Percentiles rank a stretch among this genome's conserved stretches.
Evolutionary conservation across 331 rosid genomes (phyloP).

Genomic region (Dryas integrifolia): DNA sequence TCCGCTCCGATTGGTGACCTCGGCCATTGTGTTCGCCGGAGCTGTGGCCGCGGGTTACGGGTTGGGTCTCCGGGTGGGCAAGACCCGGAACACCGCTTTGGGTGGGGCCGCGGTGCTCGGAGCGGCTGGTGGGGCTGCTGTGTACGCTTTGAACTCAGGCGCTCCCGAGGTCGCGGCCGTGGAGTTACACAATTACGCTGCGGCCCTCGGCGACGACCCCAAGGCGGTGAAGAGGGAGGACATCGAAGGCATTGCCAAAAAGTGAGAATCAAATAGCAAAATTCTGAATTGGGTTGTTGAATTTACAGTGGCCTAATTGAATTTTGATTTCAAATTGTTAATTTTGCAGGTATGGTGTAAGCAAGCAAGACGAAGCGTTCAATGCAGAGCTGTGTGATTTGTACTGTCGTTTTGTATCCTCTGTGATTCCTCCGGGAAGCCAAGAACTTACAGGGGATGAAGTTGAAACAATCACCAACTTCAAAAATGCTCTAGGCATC

Average conservation of each 20-base stretch:
- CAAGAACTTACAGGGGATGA: slow-evolving; percentile 89
- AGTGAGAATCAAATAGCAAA: slow-evolving; percentile 36
- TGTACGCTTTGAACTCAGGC: slow-evolving; percentile 61
- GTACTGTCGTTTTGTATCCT: slow-evolving; percentile 67
- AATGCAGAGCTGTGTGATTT: slow-evolving; percentile 78
- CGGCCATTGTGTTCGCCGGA: slow-evolving; percentile 72
- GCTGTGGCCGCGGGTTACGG: slow-evolving; percentile 88
- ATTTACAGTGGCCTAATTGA: neutral
- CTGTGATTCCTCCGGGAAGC: slow-evolving; percentile 76
- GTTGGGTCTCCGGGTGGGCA: slow-evolving; percentile 63
- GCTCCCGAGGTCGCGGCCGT: slow-evolving; percentile 89
- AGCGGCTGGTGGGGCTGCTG: slow-evolving; percentile 69
- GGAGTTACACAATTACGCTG: slow-evolving; percentile 74
- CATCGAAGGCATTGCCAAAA: slow-evolving; percentile 68
- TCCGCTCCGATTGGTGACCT: slow-evolving; percentile 64
- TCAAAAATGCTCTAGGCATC: slow-evolving; percentile 81
- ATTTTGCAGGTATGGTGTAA: slow-evolving; percentile 70
- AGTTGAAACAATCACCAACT: slow-evolving; percentile 57
- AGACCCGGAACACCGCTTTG: slow-evolving; percentile 51
- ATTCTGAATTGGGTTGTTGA: neutral
- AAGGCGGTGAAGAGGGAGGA: slow-evolving; percentile 65
- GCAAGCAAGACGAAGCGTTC: slow-evolving; percentile 81
- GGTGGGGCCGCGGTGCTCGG: slow-evolving; percentile 87
- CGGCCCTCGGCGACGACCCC: slow-evolving; percentile 64
- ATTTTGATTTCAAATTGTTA: neutral